Evolutionary conservation across 306 rosid genomes (phyloP), one percentile per base, ranked within the genome.

Genomic region (Parietaria judaica): DNA sequence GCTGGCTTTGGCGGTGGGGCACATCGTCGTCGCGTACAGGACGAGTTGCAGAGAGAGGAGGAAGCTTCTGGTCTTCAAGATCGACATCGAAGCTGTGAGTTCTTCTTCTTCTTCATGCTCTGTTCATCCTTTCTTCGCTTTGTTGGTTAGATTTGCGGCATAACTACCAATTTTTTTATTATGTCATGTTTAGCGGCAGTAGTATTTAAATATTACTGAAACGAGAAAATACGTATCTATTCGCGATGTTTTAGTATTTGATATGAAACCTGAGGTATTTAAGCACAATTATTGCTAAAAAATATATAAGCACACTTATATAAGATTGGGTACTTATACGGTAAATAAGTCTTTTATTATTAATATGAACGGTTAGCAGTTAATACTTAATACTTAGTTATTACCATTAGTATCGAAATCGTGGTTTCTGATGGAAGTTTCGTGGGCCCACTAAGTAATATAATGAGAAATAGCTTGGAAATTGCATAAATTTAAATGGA

Each of bases 1-100:
- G 10, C 70, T 66, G 61, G 81, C 47, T 69, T 80, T 94, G 82
- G 95, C 94, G 6, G 76, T 84, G 72, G 99, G 89, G 9, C 99
- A 94, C 70, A 63, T 94, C 16, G 78, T 76, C 7, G 97, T 84
- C 58, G 99, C 99, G 4, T 86, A 94, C 58, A 83, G 89, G 72
- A 94, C 99, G 11, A 86, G 97, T 81, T 94, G 99, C 85, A 86
- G 87, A 76, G 99, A 94, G 60, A 81, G 97, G 71, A 64, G 97
- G 61, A 94, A 88, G 86, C 99, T 94, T 63, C 67, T 83, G 75
- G 94, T 94, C 60, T 94, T 86, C 83, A 94, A 81, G 72, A 94
- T 94, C 71, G 99, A 94, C 80, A 83, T 88, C 38, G 99, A 94
- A 84, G 86, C 99, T 68, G 97, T 94, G 72, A 86, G 97, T 79